Conservation (phyloP, 2,329 filamentous ascomycete genomes). For the Fusarium sp. region DNA sequence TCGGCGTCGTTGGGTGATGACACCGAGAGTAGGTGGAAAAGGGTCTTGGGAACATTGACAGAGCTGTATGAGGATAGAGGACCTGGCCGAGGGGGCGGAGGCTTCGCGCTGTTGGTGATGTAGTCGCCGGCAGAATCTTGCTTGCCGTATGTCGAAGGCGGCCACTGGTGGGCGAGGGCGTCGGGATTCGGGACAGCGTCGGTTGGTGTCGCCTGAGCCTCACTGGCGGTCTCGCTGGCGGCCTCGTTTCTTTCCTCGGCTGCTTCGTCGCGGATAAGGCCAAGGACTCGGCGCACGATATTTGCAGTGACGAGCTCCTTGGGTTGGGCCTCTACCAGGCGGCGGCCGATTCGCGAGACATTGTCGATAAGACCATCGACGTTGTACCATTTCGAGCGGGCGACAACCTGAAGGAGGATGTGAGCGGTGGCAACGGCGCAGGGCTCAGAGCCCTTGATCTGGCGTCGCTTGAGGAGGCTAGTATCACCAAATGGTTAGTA, state of each 20-base stretch:
- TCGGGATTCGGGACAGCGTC: slow-evolving; percentile 54
- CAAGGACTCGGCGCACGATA: slow-evolving; percentile 90
- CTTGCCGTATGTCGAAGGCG: slow-evolving; percentile 53
- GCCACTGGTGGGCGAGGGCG: slow-evolving; percentile 48
- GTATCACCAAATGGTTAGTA: slow-evolving; percentile 26
- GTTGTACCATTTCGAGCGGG: slow-evolving; percentile 83
- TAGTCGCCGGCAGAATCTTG: slow-evolving; percentile 54
- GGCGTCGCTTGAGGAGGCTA: slow-evolving; percentile 89
- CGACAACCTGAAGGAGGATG: slow-evolving; percentile 89
- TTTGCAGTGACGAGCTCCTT: slow-evolving; percentile 95
- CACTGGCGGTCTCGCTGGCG: slow-evolving; percentile 72
- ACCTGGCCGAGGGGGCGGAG: slow-evolving; percentile 68
- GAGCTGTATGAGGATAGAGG: slow-evolving; percentile 75
- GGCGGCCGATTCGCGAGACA: slow-evolving; percentile 83
- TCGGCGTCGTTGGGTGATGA: slow-evolving; percentile 66
- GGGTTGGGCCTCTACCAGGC: slow-evolving; percentile 86
- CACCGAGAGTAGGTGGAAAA: slow-evolving; percentile 90
- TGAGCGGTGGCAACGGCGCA: slow-evolving; percentile 94
- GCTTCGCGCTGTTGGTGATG: slow-evolving; percentile 47
- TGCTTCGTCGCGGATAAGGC: slow-evolving; percentile 92
- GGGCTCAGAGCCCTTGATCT: slow-evolving; percentile 89
- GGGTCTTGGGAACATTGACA: slow-evolving; percentile 79
- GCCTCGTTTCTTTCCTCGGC: slow-evolving; percentile 82
- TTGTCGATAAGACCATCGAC: slow-evolving; percentile 84
- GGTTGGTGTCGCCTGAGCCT: slow-evolving; percentile 59